A percentile compares a stretch with the other conserved stretches of the same genome.
Evolutionary conservation across 2,329 filamentous ascomycete species (phyloP).

Genomic region (Cladosporium sp.): DNA sequence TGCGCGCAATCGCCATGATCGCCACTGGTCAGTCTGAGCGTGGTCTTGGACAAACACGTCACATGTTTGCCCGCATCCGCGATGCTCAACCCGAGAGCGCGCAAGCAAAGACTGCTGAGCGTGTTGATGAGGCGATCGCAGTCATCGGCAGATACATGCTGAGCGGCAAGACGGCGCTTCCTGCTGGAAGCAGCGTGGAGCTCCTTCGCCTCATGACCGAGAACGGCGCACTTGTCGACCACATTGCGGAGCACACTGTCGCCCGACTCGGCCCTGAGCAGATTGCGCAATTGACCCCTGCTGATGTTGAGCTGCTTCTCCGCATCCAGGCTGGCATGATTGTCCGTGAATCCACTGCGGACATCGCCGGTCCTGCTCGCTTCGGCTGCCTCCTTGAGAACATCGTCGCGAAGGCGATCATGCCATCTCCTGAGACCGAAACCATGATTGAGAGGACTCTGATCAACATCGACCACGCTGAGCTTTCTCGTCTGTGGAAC

Average conservation of each 20-base stretch:
- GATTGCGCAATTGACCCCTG: conserved; percentile 57
- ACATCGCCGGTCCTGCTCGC: conserved; percentile 60
- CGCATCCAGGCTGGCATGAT: conserved; percentile 60
- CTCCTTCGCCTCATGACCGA: conserved; percentile 66
- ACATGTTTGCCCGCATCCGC: conserved; percentile 85
- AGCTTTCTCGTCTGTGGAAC: conserved; percentile 59
- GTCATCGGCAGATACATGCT: conserved; percentile 63
- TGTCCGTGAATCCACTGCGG: conserved; percentile 49
- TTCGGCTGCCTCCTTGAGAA: conserved; percentile 65
- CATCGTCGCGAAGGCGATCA: conserved; percentile 54
- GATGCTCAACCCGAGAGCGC: conserved; percentile 55
- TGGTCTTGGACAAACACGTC: conserved; percentile 74
- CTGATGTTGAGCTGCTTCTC: conserved; percentile 60
- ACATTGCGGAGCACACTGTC: conserved; percentile 62
- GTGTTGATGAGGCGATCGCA: conserved; percentile 84
- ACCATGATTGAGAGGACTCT: conserved; percentile 61
- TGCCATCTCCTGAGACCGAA: conserved; percentile 58
- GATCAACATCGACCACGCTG: conserved; percentile 53
- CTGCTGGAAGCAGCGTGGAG: conserved; percentile 59
- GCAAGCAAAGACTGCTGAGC: conserved; percentile 64
- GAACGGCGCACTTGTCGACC: conserved; percentile 63
- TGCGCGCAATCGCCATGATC: conserved; percentile 88
- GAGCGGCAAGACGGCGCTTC: conserved; percentile 54
- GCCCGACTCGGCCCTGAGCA: conserved; percentile 62
- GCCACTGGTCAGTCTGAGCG: conserved; percentile 82